phyloP scores from a whole-genome alignment of 1,139 yeast genomes.

The Pichia sp. region DNA sequence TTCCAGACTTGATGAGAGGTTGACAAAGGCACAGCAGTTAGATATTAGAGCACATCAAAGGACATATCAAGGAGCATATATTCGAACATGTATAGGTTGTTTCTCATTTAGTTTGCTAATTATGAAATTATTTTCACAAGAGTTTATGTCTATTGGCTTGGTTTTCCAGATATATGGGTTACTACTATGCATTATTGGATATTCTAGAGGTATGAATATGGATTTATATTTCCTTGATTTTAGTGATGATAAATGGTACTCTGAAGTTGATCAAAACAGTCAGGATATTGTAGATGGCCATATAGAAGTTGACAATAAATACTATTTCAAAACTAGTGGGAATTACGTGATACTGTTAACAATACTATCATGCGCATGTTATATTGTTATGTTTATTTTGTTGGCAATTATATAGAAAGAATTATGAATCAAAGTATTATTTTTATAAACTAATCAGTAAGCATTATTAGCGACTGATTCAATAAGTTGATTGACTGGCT shows the following conservation, averaged over 20 bases:
- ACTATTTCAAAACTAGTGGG: slow-evolving; percentile 44
- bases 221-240: slow-evolving; percentile 37
- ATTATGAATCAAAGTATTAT: too few relatives aligned
- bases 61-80: slow-evolving; percentile 56
- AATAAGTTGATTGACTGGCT: not conserved
- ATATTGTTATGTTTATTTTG: slow-evolving; percentile 38
- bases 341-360: slow-evolving; percentile 40
- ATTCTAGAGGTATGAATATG: slow-evolving; percentile 37
- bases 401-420: slow-evolving; percentile 31
- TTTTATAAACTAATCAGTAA: too few relatives aligned
- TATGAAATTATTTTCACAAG: slow-evolving; percentile 45
- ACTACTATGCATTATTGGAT: slow-evolving; percentile 42
- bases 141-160: slow-evolving; percentile 46
- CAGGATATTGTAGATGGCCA: slow-evolving; percentile 18
- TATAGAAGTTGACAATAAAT: slow-evolving; percentile 15
- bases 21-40: slow-evolving; percentile 34
- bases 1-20: slow-evolving; percentile 22
- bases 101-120: slow-evolving; percentile 32
- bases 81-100: slow-evolving; percentile 41
- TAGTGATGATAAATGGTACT: slow-evolving; percentile 20
- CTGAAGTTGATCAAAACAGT: slow-evolving; percentile 5
- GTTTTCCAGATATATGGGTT: slow-evolving; percentile 48
- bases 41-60: slow-evolving; percentile 56
- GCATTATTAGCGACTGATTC: too few relatives aligned
- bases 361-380: slow-evolving; percentile 39